Percentiles rank a stretch among this genome's conserved stretches.
Evolutionary conservation across 108 stramenopile genomes (phyloP).

Genomic region (Nannochloropsis gaditana): DNA sequence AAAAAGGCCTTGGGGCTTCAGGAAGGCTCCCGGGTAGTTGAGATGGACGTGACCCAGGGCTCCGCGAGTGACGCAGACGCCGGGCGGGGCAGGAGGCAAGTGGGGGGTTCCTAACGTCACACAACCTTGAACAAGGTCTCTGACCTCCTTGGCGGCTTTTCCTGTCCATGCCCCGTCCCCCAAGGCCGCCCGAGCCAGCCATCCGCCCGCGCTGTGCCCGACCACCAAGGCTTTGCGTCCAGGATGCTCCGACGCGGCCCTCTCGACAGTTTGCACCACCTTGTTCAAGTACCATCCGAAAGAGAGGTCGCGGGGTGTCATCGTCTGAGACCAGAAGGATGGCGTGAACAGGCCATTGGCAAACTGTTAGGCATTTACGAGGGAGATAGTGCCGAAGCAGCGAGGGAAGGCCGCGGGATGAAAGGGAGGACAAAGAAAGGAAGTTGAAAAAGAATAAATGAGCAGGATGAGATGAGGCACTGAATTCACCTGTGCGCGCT

Average conservation of each 20-base stretch:
- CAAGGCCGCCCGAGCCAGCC: constrained; percentile 77
- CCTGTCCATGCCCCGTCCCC: constrained; percentile 62
- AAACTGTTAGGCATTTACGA: constrained; percentile 21
- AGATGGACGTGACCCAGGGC: constrained; percentile 60
- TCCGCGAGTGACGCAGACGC: constrained; percentile 60
- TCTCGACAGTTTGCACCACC: constrained; percentile 56
- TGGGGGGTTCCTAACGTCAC: constrained; percentile 74
- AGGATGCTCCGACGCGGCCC: constrained; percentile 43
- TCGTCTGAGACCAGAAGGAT: constrained; percentile 64
- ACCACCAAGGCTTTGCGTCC: constrained; percentile 61
- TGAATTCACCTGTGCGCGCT: too few species aligned
- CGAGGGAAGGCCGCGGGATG: background rate
- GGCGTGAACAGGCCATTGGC: constrained; percentile 61
- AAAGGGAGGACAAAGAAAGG: too few species aligned
- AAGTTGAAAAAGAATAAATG: too few species aligned
- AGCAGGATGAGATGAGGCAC: too few species aligned
- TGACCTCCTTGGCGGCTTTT: constrained; percentile 29
- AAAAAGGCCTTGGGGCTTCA: constrained; percentile 56
- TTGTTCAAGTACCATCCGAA: constrained; percentile 79
- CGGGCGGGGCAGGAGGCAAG: constrained; percentile 50
- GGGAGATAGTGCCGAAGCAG: background rate
- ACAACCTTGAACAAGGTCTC: constrained; percentile 36
- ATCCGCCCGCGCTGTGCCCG: constrained; percentile 79
- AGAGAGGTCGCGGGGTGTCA: constrained; percentile 60
- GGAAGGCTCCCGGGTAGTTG: constrained; percentile 42